Base-by-base conservation (phyloP, 768 basidiomycete species). In the Psilocybe tampanensis region DNA sequence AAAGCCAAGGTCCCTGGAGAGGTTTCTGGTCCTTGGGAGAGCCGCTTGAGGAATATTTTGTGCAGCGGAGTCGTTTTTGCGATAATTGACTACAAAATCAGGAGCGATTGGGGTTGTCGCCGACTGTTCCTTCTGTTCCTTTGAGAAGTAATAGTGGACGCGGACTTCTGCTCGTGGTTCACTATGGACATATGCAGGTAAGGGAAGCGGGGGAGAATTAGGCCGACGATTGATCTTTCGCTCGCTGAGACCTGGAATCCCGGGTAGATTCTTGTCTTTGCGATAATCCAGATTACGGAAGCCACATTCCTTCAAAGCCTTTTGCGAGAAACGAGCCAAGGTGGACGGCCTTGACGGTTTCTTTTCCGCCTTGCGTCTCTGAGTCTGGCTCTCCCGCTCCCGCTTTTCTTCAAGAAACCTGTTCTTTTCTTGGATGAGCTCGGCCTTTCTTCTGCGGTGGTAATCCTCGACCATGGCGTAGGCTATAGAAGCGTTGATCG, bases 221-320 rank as follows among this genome's bases (percentile, higher is more conserved):
- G 36, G 55, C 19, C 33, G 21, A 12, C n/a, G 22, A 32, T 32
- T 55, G 2, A 55, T 26, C 19, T 32, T 54, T 47, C 54, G 47
- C 44, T 42, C 26, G 41, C 47, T 44, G 17, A 52, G 23, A 17
- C 47, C 53, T 6, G 56, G 56, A 32, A 45, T 44, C 8, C 56
- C 54, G 9, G 60, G 57, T 4, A 58, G 52, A 15, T 17, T n/a
- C 52, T 60, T 60, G 5, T 45, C 23, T 18, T 53, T 32, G n/a
- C 34, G 34, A 29, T 41, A 49, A 9, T 54, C 41, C 22, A 32
- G 26, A 3, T 26, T 33, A 18, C 24, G 33, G 13, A 26, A 48
- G 32, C 47, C 23, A 23, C 17, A 44, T 43, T 32, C 32, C n/a
- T 32, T 33, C 41, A 15, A 22, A 33, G 41, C n/a, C 23, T 44